phyloP scores from a whole-genome alignment of 371 early-diverging fungal genomes.

The Rhizopus arrhizus region DNA sequence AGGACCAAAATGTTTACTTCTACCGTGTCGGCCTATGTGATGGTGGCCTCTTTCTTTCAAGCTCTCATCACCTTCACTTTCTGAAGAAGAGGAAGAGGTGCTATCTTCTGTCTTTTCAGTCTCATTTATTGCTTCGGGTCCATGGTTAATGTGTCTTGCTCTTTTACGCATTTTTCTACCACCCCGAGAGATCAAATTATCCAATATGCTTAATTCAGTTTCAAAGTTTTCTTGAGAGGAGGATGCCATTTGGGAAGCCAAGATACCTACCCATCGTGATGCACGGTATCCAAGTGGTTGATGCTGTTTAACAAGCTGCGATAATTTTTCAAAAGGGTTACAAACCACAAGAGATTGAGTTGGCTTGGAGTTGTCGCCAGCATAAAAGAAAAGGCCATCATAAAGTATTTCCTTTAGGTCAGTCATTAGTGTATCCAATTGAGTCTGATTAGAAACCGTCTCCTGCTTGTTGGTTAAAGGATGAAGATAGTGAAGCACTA shows the following conservation, averaged over 20 bases:
- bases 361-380: neutral
- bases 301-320: neutral
- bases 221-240: slow-evolving; percentile 7
- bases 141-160: neutral
- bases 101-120: neutral
- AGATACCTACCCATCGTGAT: slow-evolving; percentile 14
- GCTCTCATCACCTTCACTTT: neutral
- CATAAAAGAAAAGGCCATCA: neutral
- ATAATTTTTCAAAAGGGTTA: neutral
- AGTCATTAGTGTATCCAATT: neutral
- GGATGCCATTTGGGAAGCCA: slow-evolving; percentile 11
- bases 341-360: neutral
- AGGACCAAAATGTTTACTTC: too few relatives aligned
- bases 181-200: neutral
- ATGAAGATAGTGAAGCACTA: slow-evolving; percentile 15
- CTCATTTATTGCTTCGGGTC: too few relatives aligned
- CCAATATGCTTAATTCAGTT: slow-evolving; percentile 7
- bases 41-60: neutral
- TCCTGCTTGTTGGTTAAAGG: neutral
- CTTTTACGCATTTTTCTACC: neutral
- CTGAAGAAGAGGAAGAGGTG: too few relatives aligned
- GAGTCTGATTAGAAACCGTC: neutral
- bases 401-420: neutral
- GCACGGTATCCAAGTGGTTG: neutral
- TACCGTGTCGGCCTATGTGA: neutral